Conservation (phyloP, 2,329 filamentous ascomycete species). For the Alternaria viburni region DNA sequence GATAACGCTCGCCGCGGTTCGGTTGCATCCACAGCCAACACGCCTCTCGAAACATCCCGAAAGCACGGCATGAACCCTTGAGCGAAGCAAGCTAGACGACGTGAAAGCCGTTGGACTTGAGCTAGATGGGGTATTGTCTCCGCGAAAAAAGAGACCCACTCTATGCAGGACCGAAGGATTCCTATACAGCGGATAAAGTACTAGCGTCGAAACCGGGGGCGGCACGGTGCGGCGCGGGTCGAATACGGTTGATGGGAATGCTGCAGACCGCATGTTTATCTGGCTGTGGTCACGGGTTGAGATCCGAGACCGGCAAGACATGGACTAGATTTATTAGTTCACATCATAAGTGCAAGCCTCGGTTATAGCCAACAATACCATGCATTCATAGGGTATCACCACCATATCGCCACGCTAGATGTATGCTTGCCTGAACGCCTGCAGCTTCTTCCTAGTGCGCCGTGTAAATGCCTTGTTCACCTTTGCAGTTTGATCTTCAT, state of each 20-base stretch:
- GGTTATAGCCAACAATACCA: slow-evolving; percentile 3
- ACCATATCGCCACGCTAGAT: not conserved
- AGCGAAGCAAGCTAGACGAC: not conserved
- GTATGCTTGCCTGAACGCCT: slow-evolving; percentile 1
- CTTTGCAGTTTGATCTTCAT: not conserved
- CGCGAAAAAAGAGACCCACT: not conserved
- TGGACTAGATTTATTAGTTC: not conserved
- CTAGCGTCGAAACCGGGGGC: not conserved
- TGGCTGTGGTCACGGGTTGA: not conserved
- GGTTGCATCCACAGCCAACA: not conserved
- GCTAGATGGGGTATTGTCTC: not conserved
- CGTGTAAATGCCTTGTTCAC: slow-evolving; percentile 3
- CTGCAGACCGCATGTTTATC: not conserved
- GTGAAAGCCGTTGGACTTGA: not conserved
- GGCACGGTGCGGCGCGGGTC: not conserved
- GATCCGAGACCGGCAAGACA: not conserved
- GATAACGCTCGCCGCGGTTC: not conserved
- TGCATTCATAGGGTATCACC: slow-evolving; percentile 10
- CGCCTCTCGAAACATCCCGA: not conserved
- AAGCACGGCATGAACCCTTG: not conserved
- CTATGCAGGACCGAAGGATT: not conserved
- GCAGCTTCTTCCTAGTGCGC: not conserved
- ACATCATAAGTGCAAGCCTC: not conserved
- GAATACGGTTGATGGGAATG: not conserved
- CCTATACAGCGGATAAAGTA: not conserved